phyloP scores from a whole-genome alignment of 78 protist species.

The Planoprotostelium fungivorum region DNA sequence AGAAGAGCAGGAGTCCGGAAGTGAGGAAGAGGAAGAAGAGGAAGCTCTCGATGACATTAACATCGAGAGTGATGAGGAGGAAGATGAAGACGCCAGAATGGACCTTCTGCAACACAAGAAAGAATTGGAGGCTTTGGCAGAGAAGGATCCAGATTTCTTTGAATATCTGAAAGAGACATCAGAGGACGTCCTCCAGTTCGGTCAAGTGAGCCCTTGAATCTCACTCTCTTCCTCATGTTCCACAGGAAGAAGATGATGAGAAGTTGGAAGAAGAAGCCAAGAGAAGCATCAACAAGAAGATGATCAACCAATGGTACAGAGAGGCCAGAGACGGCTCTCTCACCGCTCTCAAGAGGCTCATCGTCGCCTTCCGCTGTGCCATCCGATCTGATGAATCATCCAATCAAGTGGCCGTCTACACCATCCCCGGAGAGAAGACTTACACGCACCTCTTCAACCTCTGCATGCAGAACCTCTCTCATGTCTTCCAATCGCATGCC shows the following conservation, averaged over 20 bases:
- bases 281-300: background rate
- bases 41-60: background rate
- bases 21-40: background rate
- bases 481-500: background rate
- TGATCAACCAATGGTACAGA: background rate
- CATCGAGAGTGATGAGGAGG: background rate
- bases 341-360: background rate
- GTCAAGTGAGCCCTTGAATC: background rate
- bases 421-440: background rate
- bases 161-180: background rate
- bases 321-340: background rate
- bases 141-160: background rate
- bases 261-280: background rate
- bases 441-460: background rate
- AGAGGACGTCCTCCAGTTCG: background rate
- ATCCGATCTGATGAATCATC: background rate
- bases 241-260: background rate
- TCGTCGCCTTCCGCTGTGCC: background rate
- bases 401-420: background rate
- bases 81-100: background rate
- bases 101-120: background rate
- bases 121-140: background rate
- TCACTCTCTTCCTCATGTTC: background rate
- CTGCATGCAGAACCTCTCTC: background rate
- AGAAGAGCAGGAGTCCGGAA: background rate